Percentiles rank a stretch among this genome's conserved stretches.
Conservation (phyloP, 305 asterid species). For the Caryopteris hybrid region DNA sequence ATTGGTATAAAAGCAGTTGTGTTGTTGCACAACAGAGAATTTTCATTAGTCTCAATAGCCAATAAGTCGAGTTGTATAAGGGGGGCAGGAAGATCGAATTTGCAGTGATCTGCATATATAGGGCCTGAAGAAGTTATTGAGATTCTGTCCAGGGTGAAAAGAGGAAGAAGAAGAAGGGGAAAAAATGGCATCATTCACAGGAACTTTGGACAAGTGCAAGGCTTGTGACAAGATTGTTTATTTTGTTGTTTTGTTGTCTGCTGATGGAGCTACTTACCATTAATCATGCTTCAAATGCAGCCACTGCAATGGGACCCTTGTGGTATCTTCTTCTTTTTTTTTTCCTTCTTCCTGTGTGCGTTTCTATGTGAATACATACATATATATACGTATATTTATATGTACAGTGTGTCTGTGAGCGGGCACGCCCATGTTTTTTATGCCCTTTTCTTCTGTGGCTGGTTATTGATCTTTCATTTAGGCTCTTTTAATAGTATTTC, state of each 20-base stretch:
- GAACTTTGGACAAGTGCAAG: constrained; percentile 94
- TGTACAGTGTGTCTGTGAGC: too few relatives aligned
- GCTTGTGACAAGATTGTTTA: constrained; percentile 97
- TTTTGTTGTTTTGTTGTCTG: constrained; percentile 76
- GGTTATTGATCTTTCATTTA: too few relatives aligned
- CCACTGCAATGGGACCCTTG: constrained; percentile 98
- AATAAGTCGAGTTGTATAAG: background rate
- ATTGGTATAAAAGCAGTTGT: constrained; percentile 19
- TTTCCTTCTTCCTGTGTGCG: background rate
- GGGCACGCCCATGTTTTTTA: too few relatives aligned
- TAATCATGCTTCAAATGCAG: constrained; percentile 91
- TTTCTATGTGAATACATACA: too few relatives aligned
- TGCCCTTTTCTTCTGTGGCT: too few relatives aligned
- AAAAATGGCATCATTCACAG: constrained; percentile 76
- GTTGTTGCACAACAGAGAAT: constrained; percentile 15
- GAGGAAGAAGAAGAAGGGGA: background rate
- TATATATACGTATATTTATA: too few relatives aligned
- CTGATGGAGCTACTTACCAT: constrained; percentile 78
- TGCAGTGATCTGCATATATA: constrained; percentile 12
- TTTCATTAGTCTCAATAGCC: too few relatives aligned
- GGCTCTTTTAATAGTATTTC: too few relatives aligned
- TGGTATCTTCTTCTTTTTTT: constrained; percentile 30
- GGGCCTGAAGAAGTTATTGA: too few relatives aligned
- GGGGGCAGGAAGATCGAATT: constrained; percentile 25
- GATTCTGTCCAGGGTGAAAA: too few relatives aligned